A percentile compares a stretch with the other conserved stretches of the same genome.
These are phyloP conservation scores for Phaeosphaeria sp. DNA, from an alignment of 2,329 filamentous ascomycete species.

Conservation along the genomic window DNA sequence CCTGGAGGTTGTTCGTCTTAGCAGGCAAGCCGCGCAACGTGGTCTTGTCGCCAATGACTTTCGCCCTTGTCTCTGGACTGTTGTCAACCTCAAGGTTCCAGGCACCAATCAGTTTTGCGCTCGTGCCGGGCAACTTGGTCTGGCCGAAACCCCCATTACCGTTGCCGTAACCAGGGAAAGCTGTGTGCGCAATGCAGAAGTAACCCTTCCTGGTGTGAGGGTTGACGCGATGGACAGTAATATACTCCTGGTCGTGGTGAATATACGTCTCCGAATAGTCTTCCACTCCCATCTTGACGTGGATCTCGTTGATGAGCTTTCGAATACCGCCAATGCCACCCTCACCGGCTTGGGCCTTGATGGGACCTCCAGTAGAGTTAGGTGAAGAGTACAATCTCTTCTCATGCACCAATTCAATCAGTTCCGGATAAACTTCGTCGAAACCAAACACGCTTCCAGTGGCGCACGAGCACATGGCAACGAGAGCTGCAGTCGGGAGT, in stretches of 20 bases:
- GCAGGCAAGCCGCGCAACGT: slow-evolving; percentile 84
- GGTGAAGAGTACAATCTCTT: slow-evolving; percentile 81
- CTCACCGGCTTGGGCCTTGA: slow-evolving; percentile 73
- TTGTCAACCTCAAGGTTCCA: slow-evolving; percentile 92
- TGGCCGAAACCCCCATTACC: slow-evolving; percentile 81
- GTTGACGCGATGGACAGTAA: slow-evolving; percentile 94
- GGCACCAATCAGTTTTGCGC: slow-evolving; percentile 83
- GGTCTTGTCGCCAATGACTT: slow-evolving; percentile 71
- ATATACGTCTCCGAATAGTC: slow-evolving; percentile 95
- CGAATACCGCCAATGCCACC: slow-evolving; percentile 90
- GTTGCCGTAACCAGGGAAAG: slow-evolving; percentile 88
- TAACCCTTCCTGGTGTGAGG: slow-evolving; percentile 91
- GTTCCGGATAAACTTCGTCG: slow-evolving; percentile 91
- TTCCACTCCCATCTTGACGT: slow-evolving; percentile 93
- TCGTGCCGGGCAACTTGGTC: slow-evolving; percentile 81
- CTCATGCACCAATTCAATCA: slow-evolving; percentile 93
- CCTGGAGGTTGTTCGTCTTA: slow-evolving; percentile 74
- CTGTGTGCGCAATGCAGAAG: slow-evolving; percentile 94
- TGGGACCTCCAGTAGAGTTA: slow-evolving; percentile 65
- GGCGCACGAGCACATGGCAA: slow-evolving; percentile 94
- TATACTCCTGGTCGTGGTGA: slow-evolving; percentile 94
- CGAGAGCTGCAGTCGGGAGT: slow-evolving; percentile 88
- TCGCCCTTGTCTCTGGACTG: slow-evolving; percentile 70
- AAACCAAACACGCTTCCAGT: slow-evolving; percentile 98
- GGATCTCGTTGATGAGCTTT: slow-evolving; percentile 92